Evolutionary conservation across 2,329 filamentous ascomycete genomes (phyloP).

Genomic region (Sporothrix variecibatus): DNA sequence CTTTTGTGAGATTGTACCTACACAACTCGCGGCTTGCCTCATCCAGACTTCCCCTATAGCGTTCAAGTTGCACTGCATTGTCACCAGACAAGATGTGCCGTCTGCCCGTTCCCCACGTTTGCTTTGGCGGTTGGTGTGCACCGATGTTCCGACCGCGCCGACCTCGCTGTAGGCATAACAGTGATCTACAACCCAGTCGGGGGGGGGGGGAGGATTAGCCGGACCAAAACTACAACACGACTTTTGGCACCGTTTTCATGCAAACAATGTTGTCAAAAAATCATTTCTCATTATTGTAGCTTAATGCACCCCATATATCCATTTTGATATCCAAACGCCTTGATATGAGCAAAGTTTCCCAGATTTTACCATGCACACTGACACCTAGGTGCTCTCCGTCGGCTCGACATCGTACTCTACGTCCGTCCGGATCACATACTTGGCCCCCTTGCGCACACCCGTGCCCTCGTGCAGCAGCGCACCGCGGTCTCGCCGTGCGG

Average conservation of each 20-base stretch:
- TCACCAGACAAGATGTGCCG: neutral
- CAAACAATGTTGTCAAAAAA: neutral
- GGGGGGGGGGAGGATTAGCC: neutral
- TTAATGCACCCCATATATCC: neutral
- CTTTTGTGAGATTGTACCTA: too few relatives aligned
- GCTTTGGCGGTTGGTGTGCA: neutral
- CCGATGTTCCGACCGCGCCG: neutral
- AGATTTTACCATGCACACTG: too few relatives aligned
- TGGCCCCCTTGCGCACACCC: slow-evolving; percentile 65
- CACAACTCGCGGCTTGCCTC: neutral
- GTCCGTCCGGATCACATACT: slow-evolving; percentile 71
- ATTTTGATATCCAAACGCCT: neutral
- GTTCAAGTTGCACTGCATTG: neutral
- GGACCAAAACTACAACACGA: neutral
- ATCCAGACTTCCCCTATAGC: neutral
- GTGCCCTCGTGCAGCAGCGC: slow-evolving; percentile 70
- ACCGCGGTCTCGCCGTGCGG: slow-evolving; percentile 68
- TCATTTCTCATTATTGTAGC: slow-evolving; percentile 7
- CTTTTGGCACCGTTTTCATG: neutral
- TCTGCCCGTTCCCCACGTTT: neutral
- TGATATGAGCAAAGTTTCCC: neutral
- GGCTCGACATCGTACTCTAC: slow-evolving; percentile 66
- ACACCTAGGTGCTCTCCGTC: neutral
- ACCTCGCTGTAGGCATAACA: too few relatives aligned
- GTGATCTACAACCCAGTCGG: too few relatives aligned